Percentiles rank a stretch among this genome's conserved stretches.
Evolutionary conservation across 2,329 filamentous ascomycete genomes (phyloP).

Genomic region (Didymella lethalis): DNA sequence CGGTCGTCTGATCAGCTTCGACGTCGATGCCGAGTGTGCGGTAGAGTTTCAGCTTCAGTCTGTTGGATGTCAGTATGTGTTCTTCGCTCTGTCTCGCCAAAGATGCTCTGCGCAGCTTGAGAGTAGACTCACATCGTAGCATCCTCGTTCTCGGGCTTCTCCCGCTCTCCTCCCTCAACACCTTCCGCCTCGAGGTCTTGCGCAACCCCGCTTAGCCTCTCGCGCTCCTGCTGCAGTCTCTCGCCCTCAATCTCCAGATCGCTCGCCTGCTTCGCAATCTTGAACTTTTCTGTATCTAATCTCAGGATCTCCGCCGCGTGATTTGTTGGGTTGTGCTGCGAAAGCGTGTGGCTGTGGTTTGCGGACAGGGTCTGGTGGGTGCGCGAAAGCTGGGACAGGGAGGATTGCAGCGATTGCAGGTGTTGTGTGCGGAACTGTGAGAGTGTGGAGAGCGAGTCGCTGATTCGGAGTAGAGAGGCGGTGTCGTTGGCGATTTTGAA

Average conservation of each 20-base stretch:
- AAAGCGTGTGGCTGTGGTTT: conserved; percentile 78
- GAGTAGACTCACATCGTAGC: conserved; percentile 55
- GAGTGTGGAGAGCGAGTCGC: conserved; percentile 83
- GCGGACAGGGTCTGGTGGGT: conserved; percentile 76
- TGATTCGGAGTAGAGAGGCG: conserved; percentile 80
- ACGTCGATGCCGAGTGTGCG: conserved; percentile 89
- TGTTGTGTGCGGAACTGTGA: conserved; percentile 82
- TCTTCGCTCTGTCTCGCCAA: neutral
- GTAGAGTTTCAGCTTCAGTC: conserved; percentile 87
- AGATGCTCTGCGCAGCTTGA: no score
- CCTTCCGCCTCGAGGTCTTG: conserved; percentile 88
- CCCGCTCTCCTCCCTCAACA: conserved; percentile 73
- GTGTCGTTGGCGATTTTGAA: conserved; percentile 96
- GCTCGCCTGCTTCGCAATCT: conserved; percentile 86
- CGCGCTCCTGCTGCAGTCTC: conserved; percentile 79
- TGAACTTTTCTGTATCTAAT: conserved; percentile 93
- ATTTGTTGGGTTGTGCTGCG: conserved; percentile 76
- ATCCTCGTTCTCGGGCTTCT: conserved; percentile 58
- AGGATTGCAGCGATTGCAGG: conserved; percentile 55
- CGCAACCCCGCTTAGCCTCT: conserved; percentile 75
- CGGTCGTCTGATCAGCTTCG: conserved; percentile 74
- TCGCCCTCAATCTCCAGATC: conserved; percentile 96
- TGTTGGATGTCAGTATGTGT: conserved; percentile 35
- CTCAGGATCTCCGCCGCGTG: conserved; percentile 86
- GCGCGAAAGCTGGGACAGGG: conserved; percentile 69